Evolutionary conservation across 768 basidiomycete genomes (phyloP), one percentile per base, ranked within the genome.

Genomic region (Dacryopinax primogenitus): DNA sequence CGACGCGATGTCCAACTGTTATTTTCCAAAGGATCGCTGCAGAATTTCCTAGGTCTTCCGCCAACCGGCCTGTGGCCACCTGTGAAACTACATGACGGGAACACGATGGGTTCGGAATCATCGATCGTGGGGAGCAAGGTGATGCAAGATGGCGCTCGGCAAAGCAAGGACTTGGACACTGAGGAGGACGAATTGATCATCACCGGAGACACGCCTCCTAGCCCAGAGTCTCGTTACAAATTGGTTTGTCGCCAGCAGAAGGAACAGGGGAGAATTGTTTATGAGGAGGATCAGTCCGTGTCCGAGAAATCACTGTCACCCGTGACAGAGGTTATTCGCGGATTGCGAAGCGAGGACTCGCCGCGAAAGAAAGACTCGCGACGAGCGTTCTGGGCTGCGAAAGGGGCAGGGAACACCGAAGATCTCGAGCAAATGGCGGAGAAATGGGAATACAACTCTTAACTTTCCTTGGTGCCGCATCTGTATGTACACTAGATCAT

Each of bases 1-100:
- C 83, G 90, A 32, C 78, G 77, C 61, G 77, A 88, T 1, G 82
- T 90, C 1, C 79, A 83, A 70, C 86, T 90, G 66, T 77, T 91
- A 15, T 87, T 88, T 71, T 76, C 86, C 68, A 78, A 78, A 63
- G 74, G 80, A 63, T 72, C 76, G 0, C 72, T 92, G 63, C 90
- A 92, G 67, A 75, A 78, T 26, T 75, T 85, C 63, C 75, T 88
- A 13, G 83, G 81, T 15, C 66, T 70, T 32, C 69, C 67, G 12
- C 51, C 3, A 13, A 15, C 13, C 26, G 51, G 51, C 6, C 18
- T 58, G 30, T 58, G 51, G 51, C 51, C 51, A 13, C 51, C 51
- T 15, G 9, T 28, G 51, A 3, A 30, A 30, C 23, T 4, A 18
- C 3, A 4, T 7, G 51, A 58, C 12, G 51, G 32, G 7, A 23